These are phyloP conservation scores for Melaleuca alternifolia DNA, from an alignment of 345 rosid species.

Conservation along the genomic window DNA sequence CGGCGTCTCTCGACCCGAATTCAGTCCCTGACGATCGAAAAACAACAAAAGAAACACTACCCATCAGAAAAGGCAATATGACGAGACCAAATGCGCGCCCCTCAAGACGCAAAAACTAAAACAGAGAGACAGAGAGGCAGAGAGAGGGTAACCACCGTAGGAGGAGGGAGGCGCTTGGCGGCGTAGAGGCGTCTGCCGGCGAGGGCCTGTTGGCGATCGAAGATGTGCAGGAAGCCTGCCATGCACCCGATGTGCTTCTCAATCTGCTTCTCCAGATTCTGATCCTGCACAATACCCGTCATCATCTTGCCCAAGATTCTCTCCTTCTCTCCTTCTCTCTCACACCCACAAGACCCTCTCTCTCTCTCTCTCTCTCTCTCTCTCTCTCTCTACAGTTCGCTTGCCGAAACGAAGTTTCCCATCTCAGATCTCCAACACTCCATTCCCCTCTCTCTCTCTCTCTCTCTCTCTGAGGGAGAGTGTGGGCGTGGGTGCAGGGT, in stretches of 20 bases:
- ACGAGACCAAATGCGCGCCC: not conserved
- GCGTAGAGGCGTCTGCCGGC: conserved; percentile 53
- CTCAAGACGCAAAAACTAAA: not conserved
- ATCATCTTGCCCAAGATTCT: conserved; percentile 3
- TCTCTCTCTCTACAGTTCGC: not conserved
- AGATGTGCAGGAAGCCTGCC: conserved; percentile 93
- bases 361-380: not conserved
- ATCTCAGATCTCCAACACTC: conserved; percentile 12
- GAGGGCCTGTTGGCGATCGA: conserved; percentile 71
- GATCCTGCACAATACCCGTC: conserved; percentile 39
- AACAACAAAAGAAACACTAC: not conserved
- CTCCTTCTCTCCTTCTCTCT: not conserved
- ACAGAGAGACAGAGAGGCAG: not conserved
- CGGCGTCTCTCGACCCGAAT: conserved; percentile 22
- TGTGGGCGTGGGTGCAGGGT: not conserved
- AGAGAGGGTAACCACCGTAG: conserved; percentile 20
- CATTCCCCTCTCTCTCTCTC: not conserved
- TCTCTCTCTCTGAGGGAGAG: not conserved
- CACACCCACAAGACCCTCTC: not conserved
- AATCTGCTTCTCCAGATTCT: conserved; percentile 47
- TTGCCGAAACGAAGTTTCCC: not conserved
- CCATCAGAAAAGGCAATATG: not conserved
- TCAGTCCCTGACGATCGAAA: conserved; percentile 12
- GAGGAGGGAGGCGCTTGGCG: conserved; percentile 51
- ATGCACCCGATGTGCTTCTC: conserved; percentile 89